Base-by-base conservation (phyloP, 371 early-diverging fungal species). In the Rhizopus microsporus region DNA sequence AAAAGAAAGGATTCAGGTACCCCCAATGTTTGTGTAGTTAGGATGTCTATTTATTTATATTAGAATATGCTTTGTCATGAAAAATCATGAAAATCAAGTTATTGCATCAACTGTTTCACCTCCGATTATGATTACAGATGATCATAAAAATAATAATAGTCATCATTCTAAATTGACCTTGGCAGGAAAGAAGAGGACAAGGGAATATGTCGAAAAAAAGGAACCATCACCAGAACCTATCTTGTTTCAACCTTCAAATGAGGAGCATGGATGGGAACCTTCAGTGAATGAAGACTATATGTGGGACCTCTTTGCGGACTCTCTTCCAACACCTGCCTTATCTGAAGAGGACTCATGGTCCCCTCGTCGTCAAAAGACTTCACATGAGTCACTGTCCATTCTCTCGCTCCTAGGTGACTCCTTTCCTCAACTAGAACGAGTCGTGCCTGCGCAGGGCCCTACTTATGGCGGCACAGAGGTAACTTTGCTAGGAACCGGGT, bases 111-210 rank as follows among this genome's bases (percentile, higher is more conserved):
- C 90, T 35, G 74, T 85, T 30, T 90, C 93, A 3, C 88, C 93
- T 3, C 91, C 94, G 10, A 90, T 95, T 48, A 84, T 95, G 87
- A 93, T 95, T 55, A 95, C 95, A 8, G 95, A 95, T 63, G 95
- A 95, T 67, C 95, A 95, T 77, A 95, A 95, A 64, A 85, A 89
- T 8, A 72, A 72, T 44, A 74, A 72, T 63, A 53, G 69, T 61
- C 59, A 70, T 70, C 43, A 78, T 74, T 43, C 17, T 17, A 43
- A 17, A 23, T 2, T 23, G 23, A 23, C 23, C 23, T 23, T 23
- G 23, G 23, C 23, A 23, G 23, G 23, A 23, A 23, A 23, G 23
- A 81, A 82, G 40, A 67, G 78, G 13, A 56, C 72, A 17, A 75
- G 75, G 40, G 73, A 78, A 37, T 31, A 58, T 23, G 23, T 23